Evolutionary conservation across 345 rosid genomes (phyloP), one percentile per base, ranked within the genome.

Genomic region (Ceriops zippeliana): DNA sequence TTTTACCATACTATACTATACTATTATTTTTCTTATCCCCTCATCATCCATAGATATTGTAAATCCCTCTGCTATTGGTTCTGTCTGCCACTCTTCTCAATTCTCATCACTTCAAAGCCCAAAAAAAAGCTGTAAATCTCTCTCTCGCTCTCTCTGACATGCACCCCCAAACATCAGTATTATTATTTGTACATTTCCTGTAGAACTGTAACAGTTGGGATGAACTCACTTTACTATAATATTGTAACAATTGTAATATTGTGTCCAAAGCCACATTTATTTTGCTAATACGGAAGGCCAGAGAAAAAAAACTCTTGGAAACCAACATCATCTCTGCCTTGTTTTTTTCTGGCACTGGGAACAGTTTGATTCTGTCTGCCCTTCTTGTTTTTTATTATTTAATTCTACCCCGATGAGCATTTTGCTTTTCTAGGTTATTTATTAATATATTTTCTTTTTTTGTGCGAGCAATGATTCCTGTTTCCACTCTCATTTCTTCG

Each of bases 391-490:
- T 28, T 35, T 30, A 30, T 2, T 53, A 3, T 69, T 9, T 69
- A 68, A 73, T 69, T 67, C 64, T 51, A 67, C 70, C 37, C 51
- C 62, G 70, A 59, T 37, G 26, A 59, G 75, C 74, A 67, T 74
- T 75, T 60, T 35, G 20, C 77, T 76, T 75, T 80, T 63, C 46
- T 46, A 64, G 57, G 53, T 61, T 79, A 22, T 38, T 7, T 31
- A 4, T 34, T 24, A 24, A 24, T 24, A 24, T 24, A 24, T 24
- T 24, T 34, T 54, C 75, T 28, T 28, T 34, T 54, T 77, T 70
- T 57, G 75, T 67, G 83, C 68, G 49, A 34, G 74, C 61, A 46
- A 80, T 83, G 66, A 75, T 78, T 73, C 62, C 68, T 78, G 58
- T 70, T 75, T 66, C 71, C 58, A 59, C 19, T 57, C 63, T 69